phyloP scores from a whole-genome alignment of 2,329 filamentous ascomycete species.

The Penicillium thymicola region DNA sequence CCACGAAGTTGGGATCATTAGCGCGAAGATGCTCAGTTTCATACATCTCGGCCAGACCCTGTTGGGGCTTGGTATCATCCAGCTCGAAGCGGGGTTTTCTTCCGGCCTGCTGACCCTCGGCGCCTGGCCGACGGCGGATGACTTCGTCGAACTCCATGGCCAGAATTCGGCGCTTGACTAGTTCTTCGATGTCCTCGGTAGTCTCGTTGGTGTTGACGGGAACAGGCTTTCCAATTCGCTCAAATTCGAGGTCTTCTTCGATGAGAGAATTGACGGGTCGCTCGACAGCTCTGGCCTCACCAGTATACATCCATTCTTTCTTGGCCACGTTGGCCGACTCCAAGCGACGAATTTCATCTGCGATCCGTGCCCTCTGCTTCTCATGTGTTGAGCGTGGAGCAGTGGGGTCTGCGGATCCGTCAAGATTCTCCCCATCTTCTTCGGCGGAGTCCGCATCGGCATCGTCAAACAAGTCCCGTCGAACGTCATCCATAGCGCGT shows the following conservation, averaged over 20 bases:
- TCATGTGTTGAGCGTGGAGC: slow-evolving; percentile 69
- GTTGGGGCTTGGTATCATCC: slow-evolving; percentile 81
- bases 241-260: slow-evolving; percentile 93
- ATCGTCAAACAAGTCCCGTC: slow-evolving; percentile 87
- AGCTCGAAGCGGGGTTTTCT: slow-evolving; percentile 74
- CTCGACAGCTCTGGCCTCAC: slow-evolving; percentile 79
- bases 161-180: slow-evolving; percentile 91
- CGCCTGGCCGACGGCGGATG: slow-evolving; percentile 73
- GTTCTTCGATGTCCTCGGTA: slow-evolving; percentile 83
- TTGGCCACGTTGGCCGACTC: slow-evolving; percentile 87
- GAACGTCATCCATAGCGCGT: slow-evolving; percentile 80
- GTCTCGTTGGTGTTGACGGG: slow-evolving; percentile 90
- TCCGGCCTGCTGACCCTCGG: slow-evolving; percentile 59
- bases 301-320: slow-evolving; percentile 83
- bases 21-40: slow-evolving; percentile 84
- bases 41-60: slow-evolving; percentile 87
- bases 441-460: slow-evolving; percentile 42
- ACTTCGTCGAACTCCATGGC: slow-evolving; percentile 91
- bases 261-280: slow-evolving; percentile 88
- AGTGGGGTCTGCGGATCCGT: slow-evolving; percentile 51
- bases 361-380: slow-evolving; percentile 77
- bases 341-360: slow-evolving; percentile 84
- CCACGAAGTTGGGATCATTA: slow-evolving; percentile 75
- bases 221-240: slow-evolving; percentile 89
- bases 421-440: slow-evolving; percentile 65